These are phyloP conservation scores for Pythium biforme DNA, from an alignment of 352 stramenopile genomes.

Conservation along the genomic window DNA sequence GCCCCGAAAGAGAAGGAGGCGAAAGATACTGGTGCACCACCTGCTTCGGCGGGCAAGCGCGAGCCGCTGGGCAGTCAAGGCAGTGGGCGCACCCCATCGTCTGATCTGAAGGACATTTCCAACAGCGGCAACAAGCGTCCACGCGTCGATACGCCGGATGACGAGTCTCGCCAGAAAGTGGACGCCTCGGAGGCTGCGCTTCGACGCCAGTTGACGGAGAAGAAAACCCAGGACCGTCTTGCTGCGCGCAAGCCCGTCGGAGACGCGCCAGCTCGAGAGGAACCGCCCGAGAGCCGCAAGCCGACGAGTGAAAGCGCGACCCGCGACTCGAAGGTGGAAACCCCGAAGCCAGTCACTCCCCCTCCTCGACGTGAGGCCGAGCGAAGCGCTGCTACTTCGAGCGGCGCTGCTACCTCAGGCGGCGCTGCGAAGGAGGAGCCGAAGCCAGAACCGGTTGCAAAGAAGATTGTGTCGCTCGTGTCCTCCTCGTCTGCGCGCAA, in stretches of 20 bases:
- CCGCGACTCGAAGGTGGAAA: conserved; percentile 7
- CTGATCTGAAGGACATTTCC: conserved; percentile 18
- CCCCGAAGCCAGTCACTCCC: conserved; percentile 7
- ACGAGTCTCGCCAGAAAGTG: conserved; percentile 1
- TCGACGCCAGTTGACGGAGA: conserved; percentile 53
- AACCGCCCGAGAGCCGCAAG: conserved; percentile 12
- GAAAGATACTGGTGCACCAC: conserved; percentile 1
- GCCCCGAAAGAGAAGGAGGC: conserved; percentile 10
- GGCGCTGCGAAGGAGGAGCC: conserved; percentile 2
- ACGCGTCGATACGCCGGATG: conserved; percentile 61
- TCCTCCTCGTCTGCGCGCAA: conserved; percentile 53
- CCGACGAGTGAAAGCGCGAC: not conserved
- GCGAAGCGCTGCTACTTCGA: not conserved
- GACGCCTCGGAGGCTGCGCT: conserved; percentile 51
- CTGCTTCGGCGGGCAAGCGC: conserved; percentile 6
- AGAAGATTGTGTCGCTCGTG: conserved; percentile 82
- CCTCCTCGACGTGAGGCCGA: conserved; percentile 13
- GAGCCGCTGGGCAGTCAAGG: conserved; percentile 17
- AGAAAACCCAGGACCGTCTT: conserved; percentile 46
- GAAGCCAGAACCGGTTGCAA: conserved; percentile 11
- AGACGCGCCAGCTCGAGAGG: not conserved
- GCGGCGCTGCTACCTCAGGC: not conserved
- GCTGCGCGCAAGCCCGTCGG: conserved; percentile 3
- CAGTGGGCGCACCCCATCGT: conserved; percentile 15
- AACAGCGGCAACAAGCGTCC: conserved; percentile 48